Evolutionary conservation across 2,329 filamentous ascomycete genomes (phyloP).

Genomic region (Colletotrichum sp.): DNA sequence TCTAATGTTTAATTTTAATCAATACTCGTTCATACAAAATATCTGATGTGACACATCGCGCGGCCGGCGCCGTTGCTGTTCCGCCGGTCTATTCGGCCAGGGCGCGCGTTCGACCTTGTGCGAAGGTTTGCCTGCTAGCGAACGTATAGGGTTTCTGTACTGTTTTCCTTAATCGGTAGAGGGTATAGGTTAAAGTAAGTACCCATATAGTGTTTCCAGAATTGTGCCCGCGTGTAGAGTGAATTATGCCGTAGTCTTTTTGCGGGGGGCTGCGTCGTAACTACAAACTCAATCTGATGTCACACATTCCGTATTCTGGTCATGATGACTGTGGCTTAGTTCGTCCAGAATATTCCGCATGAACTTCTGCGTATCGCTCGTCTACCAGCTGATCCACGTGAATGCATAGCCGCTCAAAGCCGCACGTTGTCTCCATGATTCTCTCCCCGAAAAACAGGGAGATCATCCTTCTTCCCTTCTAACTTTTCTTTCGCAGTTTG

Average conservation of each 20-base stretch:
- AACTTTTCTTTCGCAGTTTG: no score
- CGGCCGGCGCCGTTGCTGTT: no score
- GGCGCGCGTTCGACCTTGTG: no score
- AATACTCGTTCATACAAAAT: background rate
- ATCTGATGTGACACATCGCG: background rate
- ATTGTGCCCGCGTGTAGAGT: no score
- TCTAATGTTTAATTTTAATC: background rate
- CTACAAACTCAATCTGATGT: background rate
- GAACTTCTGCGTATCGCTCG: background rate
- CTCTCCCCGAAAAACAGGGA: background rate
- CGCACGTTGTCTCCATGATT: background rate
- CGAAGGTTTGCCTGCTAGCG: no score
- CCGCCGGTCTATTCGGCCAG: no score
- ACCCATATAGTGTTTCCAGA: no score
- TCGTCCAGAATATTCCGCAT: background rate
- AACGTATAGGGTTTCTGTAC: no score
- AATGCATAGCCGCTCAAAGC: background rate
- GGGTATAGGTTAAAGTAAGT: no score
- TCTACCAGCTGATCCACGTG: background rate
- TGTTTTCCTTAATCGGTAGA: no score
- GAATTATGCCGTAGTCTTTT: no score
- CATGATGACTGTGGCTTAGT: background rate
- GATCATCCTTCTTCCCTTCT: background rate
- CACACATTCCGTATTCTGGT: background rate
- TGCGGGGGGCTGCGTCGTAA: no score